Evolutionary conservation across 768 basidiomycete species (phyloP), one percentile per base, ranked within the genome.

Genomic region (Lentinula sp.): DNA sequence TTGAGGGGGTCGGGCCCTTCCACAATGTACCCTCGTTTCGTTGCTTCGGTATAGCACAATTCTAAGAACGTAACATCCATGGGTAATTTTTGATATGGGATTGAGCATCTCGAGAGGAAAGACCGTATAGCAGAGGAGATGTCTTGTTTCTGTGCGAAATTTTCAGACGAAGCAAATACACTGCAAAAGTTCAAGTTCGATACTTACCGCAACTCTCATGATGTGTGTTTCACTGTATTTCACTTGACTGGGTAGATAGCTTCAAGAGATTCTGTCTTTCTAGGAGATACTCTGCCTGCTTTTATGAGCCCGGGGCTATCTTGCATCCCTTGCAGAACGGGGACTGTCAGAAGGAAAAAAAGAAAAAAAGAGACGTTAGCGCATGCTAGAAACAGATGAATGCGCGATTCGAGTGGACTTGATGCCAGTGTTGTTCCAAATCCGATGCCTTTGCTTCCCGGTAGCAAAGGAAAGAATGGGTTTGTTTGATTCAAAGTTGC

Each of bases 11-110:
- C 43, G 15, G 45, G 34, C 2, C 68, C 65, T 8, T 70, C 65
- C 45, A 72, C 40, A 1, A 69, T 65, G 39, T 72, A 74, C 2
- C 73, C 71, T 7, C 65, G 65, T 23, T 57, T 60, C 4, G 10
- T 58, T 1, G 70, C 69, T 9, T 69, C 69, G 11, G 64, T 52
- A 10, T 64, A 60, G 42, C 72, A 73, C 2, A 67, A 63, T 2
- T 65, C 59, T 10, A 53, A 28, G 16, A 53, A 53, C 15, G 51
- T 9, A 5, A 3, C 11, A 35, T 53, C 51, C 46, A 66, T 70
- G 13, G 69, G 37, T 1, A 37, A 45, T 9, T 63, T 57, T 39
- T 13, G 58, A 34, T 59, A 59, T 16, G 45, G 48, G 32, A 59
- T 51, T 5, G 35, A 45, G 58, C 58, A 59, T 18, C 48, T 42